Conservation (phyloP, 2,329 filamentous ascomycete species). For the Cercospora zeina region DNA sequence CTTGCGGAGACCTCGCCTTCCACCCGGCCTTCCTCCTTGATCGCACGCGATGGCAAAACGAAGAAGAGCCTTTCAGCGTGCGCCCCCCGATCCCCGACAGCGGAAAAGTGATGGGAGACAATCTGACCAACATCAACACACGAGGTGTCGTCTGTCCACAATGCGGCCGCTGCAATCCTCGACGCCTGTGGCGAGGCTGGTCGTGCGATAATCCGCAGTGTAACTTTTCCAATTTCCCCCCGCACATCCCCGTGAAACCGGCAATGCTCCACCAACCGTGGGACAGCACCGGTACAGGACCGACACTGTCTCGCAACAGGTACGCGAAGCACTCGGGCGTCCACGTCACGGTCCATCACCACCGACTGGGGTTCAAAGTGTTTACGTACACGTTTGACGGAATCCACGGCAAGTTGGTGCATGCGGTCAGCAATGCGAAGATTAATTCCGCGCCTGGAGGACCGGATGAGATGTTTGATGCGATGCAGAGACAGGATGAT, state of each 20-base stretch:
- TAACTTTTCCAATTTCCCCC: slow-evolving; percentile 41
- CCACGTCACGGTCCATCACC: slow-evolving; percentile 39
- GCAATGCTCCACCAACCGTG: slow-evolving; percentile 33
- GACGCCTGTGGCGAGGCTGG: slow-evolving; percentile 64
- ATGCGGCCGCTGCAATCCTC: slow-evolving; percentile 63
- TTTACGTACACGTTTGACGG: slow-evolving; percentile 52
- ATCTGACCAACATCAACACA: slow-evolving; percentile 56
- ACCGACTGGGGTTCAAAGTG: slow-evolving; percentile 45
- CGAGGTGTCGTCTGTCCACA: slow-evolving; percentile 66
- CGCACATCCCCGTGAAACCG: slow-evolving; percentile 33
- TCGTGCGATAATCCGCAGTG: slow-evolving; percentile 57
- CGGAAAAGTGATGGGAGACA: slow-evolving; percentile 46
- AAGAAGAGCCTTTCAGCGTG: slow-evolving; percentile 44
- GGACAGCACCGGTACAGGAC: slow-evolving; percentile 36
- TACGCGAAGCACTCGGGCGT: slow-evolving; percentile 38
- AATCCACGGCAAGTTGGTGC: slow-evolving; percentile 49
- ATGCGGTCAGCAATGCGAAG: slow-evolving; percentile 58
- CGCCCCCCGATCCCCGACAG: slow-evolving; percentile 45
- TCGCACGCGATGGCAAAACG: slow-evolving; percentile 49
- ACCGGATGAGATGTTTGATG: slow-evolving; percentile 61
- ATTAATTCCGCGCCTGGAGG: slow-evolving; percentile 57
- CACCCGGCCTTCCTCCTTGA: slow-evolving; percentile 59
- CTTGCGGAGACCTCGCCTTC: slow-evolving; percentile 50
- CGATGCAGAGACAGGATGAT: slow-evolving; percentile 42
- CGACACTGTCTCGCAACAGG: slow-evolving; percentile 34